A percentile compares a stretch with the other conserved stretches of the same genome.
Conservation (phyloP, 2,329 filamentous ascomycete species). For the Mariannaea elegans region DNA sequence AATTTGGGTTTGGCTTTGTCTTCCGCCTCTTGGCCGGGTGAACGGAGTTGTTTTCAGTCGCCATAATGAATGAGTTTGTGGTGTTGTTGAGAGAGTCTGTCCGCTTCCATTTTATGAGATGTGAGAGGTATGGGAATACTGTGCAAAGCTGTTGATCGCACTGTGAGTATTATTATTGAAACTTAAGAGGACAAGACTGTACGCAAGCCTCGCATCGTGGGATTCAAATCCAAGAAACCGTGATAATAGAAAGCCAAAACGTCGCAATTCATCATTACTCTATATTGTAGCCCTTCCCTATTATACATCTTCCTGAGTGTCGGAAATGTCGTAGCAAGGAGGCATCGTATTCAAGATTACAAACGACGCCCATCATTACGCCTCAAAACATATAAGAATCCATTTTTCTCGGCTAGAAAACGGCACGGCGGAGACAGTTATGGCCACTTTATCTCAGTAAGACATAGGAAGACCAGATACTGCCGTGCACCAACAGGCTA, state of each 20-base stretch:
- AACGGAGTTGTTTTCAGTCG: constrained; percentile 34
- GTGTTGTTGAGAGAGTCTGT: too few species aligned
- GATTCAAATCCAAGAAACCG: too few species aligned
- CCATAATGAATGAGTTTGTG: constrained; percentile 33
- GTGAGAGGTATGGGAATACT: not conserved
- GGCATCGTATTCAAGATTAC: not conserved
- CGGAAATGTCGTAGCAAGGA: not conserved
- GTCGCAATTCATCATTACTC: too few species aligned
- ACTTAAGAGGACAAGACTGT: too few species aligned
- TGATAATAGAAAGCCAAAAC: too few species aligned
- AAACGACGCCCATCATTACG: not conserved
- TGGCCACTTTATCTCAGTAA: not conserved
- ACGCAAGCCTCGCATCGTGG: too few species aligned
- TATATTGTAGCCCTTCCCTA: too few species aligned
- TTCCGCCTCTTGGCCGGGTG: constrained; percentile 51
- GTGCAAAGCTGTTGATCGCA: too few species aligned
- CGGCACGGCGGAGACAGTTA: not conserved
- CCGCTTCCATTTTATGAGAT: too few species aligned
- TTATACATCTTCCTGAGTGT: too few species aligned
- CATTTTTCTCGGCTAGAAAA: not conserved
- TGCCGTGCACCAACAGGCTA: not conserved
- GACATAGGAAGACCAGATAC: not conserved
- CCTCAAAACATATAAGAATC: not conserved
- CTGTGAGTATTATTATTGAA: too few species aligned
- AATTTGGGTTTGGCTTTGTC: constrained; percentile 43